phyloP scores from a whole-genome alignment of 2,329 filamentous ascomycete genomes.

The Cercospora sp. region DNA sequence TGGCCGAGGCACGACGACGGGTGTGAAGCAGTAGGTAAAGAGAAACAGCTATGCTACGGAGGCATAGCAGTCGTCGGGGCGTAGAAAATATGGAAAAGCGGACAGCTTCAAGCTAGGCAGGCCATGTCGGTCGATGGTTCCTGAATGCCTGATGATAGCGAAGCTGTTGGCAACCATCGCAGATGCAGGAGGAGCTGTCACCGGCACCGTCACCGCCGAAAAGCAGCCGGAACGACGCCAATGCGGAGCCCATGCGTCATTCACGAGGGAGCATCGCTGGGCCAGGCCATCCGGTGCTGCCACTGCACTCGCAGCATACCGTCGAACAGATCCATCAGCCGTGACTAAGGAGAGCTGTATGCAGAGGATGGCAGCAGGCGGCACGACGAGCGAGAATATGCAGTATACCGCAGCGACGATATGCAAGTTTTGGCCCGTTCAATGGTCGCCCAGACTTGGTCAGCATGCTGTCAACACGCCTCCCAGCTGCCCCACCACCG shows the following conservation, averaged over 20 bases:
- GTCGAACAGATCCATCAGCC: background rate
- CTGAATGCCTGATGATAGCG: background rate
- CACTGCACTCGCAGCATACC: background rate
- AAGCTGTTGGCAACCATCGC: background rate
- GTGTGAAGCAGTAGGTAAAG: background rate
- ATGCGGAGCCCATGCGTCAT: constrained; percentile 2
- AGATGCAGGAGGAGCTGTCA: constrained; percentile 5
- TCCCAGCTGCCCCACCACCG: constrained; percentile 15
- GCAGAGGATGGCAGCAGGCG: background rate
- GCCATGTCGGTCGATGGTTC: background rate
- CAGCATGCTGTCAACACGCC: constrained; percentile 9
- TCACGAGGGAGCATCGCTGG: constrained; percentile 1
- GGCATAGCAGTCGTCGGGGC: background rate
- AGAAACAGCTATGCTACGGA: background rate
- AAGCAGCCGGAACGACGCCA: constrained; percentile 5
- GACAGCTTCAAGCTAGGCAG: constrained; percentile 7
- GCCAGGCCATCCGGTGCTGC: background rate
- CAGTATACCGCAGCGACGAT: background rate
- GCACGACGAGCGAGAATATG: background rate
- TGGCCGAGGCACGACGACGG: background rate
- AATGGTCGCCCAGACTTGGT: constrained; percentile 3
- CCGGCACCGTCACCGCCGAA: constrained; percentile 1
- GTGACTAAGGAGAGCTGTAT: background rate
- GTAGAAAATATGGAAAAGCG: background rate
- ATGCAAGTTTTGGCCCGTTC: background rate